phyloP scores from a whole-genome alignment of 768 basidiomycete genomes.

The Leccinum variicolor region DNA sequence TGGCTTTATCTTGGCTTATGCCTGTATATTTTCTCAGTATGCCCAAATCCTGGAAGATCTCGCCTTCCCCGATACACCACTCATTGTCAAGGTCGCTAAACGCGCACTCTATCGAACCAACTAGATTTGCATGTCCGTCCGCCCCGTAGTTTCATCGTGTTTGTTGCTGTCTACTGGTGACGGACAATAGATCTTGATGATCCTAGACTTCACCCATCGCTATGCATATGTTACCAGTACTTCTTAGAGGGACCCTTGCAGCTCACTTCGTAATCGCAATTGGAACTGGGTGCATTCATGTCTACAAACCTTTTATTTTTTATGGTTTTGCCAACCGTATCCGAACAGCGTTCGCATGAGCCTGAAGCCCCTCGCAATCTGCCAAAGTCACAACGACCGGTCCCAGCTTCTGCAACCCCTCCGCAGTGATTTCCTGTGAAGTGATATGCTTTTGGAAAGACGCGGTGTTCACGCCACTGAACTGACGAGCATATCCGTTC shows the following conservation, averaged over 20 bases:
- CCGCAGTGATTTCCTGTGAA: constrained; percentile 84
- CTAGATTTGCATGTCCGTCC: constrained; percentile 55
- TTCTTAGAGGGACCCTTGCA: constrained; percentile 9
- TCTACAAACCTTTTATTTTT: not conserved
- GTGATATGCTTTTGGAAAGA: constrained; percentile 99
- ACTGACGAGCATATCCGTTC: constrained; percentile 95
- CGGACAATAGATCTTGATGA: constrained; percentile 15
- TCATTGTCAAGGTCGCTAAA: constrained; percentile 94
- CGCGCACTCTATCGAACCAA: constrained; percentile 89
- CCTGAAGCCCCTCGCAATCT: constrained; percentile 91
- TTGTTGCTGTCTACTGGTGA: constrained; percentile 9
- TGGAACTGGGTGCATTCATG: not conserved
- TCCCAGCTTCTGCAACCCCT: constrained; percentile 75
- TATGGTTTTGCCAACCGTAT: constrained; percentile 53
- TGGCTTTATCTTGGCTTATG: constrained; percentile 9
- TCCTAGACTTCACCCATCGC: constrained; percentile 17
- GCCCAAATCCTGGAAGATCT: constrained; percentile 85
- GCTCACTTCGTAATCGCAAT: not conserved
- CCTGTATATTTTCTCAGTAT: constrained; percentile 52
- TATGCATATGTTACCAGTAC: constrained; percentile 12
- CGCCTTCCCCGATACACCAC: constrained; percentile 88
- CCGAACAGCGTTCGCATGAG: constrained; percentile 94
- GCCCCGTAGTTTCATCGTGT: constrained; percentile 9
- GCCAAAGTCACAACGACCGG: constrained; percentile 88
- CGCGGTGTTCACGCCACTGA: constrained; percentile 94